phyloP scores from a whole-genome alignment of 2,329 filamentous ascomycete species.

The Neofusicoccum parvum region DNA sequence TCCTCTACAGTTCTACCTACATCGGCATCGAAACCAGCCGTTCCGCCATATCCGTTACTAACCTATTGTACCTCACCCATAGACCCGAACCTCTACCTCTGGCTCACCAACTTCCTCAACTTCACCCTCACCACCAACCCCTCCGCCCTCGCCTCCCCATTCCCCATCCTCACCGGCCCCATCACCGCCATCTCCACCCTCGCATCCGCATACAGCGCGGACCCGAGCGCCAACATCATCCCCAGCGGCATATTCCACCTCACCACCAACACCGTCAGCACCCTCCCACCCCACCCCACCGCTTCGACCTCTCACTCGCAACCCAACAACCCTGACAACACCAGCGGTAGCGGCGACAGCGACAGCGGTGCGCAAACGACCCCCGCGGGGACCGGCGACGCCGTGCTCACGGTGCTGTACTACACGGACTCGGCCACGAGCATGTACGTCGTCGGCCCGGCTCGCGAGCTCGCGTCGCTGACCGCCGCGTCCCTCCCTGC shows the following conservation, averaged over 20 bases:
- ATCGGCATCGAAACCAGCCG: background rate
- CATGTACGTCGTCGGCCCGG: slow-evolving; percentile 8
- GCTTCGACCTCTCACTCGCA: background rate
- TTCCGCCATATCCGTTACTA: background rate
- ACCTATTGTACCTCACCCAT: background rate
- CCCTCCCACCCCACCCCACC: background rate
- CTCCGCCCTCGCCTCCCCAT: background rate
- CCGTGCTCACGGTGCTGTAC: slow-evolving; percentile 6
- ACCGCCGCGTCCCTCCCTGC: background rate
- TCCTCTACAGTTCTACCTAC: no score
- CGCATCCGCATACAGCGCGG: background rate
- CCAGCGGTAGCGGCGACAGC: background rate
- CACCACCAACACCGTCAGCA: background rate
- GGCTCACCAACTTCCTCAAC: slow-evolving; percentile 13
- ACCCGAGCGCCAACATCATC: background rate
- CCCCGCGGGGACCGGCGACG: background rate
- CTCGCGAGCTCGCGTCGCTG: background rate
- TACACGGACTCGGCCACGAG: background rate
- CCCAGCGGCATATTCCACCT: background rate
- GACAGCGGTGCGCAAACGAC: background rate
- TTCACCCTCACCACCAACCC: slow-evolving; percentile 1
- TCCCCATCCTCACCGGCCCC: slow-evolving; percentile 4
- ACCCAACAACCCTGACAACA: background rate
- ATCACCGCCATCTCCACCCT: slow-evolving; percentile 26
- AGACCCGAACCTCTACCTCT: slow-evolving; percentile 20